Evolutionary conservation across 2,329 filamentous ascomycete species (phyloP).

Genomic region (Colletotrichum sp.): DNA sequence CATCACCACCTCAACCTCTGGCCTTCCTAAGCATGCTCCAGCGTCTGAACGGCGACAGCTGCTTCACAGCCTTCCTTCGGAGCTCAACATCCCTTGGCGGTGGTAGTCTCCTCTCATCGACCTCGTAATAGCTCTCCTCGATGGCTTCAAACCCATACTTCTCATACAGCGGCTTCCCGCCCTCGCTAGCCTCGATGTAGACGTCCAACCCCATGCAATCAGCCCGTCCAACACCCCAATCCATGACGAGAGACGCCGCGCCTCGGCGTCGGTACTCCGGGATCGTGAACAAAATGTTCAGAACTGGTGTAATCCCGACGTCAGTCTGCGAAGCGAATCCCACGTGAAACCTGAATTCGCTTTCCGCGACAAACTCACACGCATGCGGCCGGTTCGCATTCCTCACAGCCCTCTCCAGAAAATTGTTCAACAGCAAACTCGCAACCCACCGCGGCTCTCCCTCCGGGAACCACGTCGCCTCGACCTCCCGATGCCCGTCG

Average conservation of each 20-base stretch:
- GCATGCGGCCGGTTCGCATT: neutral
- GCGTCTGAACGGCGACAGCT: neutral
- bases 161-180: conserved; percentile 35
- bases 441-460: neutral
- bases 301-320: conserved; percentile 24
- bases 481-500: neutral
- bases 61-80: neutral
- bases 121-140: conserved; percentile 1
- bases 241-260: conserved; percentile 36
- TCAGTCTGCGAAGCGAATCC: neutral
- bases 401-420: neutral
- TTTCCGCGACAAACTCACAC: neutral
- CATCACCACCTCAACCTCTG: neutral
- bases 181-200: conserved; percentile 38
- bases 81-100: neutral
- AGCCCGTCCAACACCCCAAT: conserved; percentile 37
- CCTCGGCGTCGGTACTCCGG: conserved; percentile 38
- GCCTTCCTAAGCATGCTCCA: neutral
- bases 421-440: neutral
- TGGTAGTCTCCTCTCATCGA: neutral
- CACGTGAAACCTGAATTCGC: neutral
- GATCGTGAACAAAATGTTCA: conserved; percentile 41
- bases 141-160: conserved; percentile 36
- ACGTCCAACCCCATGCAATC: conserved; percentile 35
- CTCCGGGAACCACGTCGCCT: neutral